These are phyloP conservation scores for Colletotrichum sp. DNA, from an alignment of 2,329 filamentous ascomycete species.

Conservation along the genomic window DNA sequence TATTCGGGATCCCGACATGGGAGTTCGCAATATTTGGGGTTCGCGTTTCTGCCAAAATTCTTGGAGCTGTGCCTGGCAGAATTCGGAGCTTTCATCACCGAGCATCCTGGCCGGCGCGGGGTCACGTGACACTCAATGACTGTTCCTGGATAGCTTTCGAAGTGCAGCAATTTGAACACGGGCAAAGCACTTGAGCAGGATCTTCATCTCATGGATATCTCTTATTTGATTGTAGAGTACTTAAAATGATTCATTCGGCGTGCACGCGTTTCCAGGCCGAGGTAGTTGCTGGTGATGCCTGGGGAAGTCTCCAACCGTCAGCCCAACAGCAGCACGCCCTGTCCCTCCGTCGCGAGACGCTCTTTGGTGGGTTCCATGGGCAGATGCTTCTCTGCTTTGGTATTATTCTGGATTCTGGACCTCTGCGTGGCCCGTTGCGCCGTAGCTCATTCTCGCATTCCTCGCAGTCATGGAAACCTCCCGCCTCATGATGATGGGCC, in stretches of 20 bases:
- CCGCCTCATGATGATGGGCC: slow-evolving; percentile 2
- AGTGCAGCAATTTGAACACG: not conserved
- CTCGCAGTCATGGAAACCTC: not conserved
- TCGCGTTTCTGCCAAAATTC: not conserved
- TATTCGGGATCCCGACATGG: slow-evolving; percentile 43
- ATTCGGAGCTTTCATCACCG: not conserved
- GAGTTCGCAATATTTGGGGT: not conserved
- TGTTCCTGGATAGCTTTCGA: not conserved
- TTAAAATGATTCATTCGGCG: slow-evolving; percentile 1
- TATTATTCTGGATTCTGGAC: not conserved
- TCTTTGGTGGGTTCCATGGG: not conserved
- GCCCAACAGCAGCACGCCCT: not conserved
- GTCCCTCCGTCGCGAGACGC: not conserved
- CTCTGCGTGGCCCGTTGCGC: not conserved
- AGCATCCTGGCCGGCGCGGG: not conserved
- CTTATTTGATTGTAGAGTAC: not conserved
- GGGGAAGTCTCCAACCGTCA: not conserved
- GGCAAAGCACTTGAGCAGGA: not conserved
- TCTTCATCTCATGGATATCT: not conserved
- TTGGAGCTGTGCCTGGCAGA: not conserved
- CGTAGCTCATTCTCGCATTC: not conserved
- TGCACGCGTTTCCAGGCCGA: not conserved
- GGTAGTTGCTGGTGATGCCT: not conserved
- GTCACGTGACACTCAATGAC: not conserved
- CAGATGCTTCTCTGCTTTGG: not conserved